phyloP scores from a whole-genome alignment of 2,329 filamentous ascomycete genomes.

The Raffaelea arxii region DNA sequence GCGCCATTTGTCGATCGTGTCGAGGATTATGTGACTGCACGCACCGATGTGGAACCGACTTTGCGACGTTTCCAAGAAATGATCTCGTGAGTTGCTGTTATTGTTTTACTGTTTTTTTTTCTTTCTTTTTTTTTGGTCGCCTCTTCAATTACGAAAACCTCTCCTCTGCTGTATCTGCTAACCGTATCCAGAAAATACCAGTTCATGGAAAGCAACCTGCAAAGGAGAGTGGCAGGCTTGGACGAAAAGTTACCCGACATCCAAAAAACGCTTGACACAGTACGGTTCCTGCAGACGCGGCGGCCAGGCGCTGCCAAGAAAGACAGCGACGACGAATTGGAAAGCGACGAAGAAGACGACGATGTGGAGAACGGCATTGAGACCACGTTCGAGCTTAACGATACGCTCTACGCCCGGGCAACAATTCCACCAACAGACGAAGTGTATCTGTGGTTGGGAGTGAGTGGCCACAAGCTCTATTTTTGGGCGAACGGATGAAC shows the following conservation, averaged over 20 bases:
- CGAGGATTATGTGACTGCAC: constrained; percentile 74
- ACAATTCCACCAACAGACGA: constrained; percentile 74
- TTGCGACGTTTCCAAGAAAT: constrained; percentile 84
- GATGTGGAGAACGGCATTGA: constrained; percentile 62
- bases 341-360: constrained; percentile 11
- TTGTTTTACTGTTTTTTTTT: background rate
- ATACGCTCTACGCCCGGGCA: constrained; percentile 88
- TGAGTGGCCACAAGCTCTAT: constrained; percentile 28
- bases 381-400: constrained; percentile 92
- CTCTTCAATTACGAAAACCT: background rate
- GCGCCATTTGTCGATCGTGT: constrained; percentile 83
- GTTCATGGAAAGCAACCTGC: constrained; percentile 95
- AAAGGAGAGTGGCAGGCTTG: constrained; percentile 69
- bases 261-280: constrained; percentile 87
- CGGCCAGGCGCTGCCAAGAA: background rate
- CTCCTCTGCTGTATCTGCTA: background rate
- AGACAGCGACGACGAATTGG: background rate
- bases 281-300: constrained; percentile 61
- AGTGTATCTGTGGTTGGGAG: constrained; percentile 95
- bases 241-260: constrained; percentile 97
- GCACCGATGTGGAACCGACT: constrained; percentile 70
- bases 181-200: constrained; percentile 72
- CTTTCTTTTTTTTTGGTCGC: background rate
- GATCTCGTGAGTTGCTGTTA: constrained; percentile 78
- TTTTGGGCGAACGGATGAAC: background rate